phyloP scores from a whole-genome alignment of 768 basidiomycete species.

The Leucosporidium scottii region DNA sequence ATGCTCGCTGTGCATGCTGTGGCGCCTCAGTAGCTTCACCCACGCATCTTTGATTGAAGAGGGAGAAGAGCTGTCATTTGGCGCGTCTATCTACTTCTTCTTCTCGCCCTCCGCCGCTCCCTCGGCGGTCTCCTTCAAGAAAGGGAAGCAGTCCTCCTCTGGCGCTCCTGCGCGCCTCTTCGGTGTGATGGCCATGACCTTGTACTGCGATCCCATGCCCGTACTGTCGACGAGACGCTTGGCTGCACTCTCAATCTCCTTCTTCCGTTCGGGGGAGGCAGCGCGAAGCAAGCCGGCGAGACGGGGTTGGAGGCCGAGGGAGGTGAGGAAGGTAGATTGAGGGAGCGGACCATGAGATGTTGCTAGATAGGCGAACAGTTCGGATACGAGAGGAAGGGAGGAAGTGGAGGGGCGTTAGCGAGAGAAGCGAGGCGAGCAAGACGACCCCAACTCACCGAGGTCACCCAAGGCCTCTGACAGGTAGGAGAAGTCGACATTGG shows the following conservation, averaged over 20 bases:
- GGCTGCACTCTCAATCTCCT: conserved; percentile 56
- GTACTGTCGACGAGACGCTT: conserved; percentile 64
- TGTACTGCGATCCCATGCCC: conserved; percentile 83
- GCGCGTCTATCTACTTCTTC: background rate
- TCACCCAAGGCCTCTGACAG: conserved; percentile 67
- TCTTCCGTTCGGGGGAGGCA: conserved; percentile 48
- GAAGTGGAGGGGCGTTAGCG: background rate
- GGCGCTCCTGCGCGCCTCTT: conserved; percentile 13
- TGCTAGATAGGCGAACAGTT: conserved; percentile 36
- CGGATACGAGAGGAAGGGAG: background rate
- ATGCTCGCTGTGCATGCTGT: no score
- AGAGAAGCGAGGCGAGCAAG: background rate
- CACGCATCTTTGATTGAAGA: no score
- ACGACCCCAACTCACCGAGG: conserved; percentile 49
- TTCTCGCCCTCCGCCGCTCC: background rate
- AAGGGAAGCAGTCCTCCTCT: conserved; percentile 22
- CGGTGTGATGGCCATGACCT: conserved; percentile 59
- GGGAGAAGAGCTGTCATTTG: no score
- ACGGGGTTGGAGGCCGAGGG: conserved; percentile 66
- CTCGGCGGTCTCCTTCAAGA: conserved; percentile 6
- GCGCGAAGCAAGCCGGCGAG: conserved; percentile 55
- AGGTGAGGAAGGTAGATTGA: conserved; percentile 68
- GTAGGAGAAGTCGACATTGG: conserved; percentile 94
- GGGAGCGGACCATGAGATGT: conserved; percentile 60
- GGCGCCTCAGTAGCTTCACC: no score